Evolutionary conservation across 2,329 filamentous ascomycete species (phyloP).

Genomic region (Colletotrichum kahawae): DNA sequence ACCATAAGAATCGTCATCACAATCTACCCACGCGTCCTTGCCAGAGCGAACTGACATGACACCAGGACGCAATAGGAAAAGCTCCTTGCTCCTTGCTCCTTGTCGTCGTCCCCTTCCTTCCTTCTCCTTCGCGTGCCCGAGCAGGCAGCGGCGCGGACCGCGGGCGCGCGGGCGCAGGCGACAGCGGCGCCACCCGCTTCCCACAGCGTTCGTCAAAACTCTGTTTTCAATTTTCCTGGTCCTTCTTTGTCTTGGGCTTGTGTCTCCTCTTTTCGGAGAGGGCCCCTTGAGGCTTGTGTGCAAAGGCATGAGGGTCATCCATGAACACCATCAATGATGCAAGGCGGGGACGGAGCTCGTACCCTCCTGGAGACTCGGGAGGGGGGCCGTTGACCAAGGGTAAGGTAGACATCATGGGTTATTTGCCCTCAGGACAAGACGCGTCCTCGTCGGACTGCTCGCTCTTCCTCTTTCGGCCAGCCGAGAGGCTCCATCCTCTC

Average conservation of each 20-base stretch:
- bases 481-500: background rate
- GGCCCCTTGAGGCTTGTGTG: background rate
- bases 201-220: background rate
- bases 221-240: background rate
- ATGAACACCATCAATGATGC: background rate
- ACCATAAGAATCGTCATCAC: background rate
- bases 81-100: background rate
- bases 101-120: background rate
- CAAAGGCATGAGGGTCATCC: background rate
- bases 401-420: background rate
- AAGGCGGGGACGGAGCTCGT: background rate
- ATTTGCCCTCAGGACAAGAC: background rate
- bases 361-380: background rate
- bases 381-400: background rate
- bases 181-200: slow-evolving; percentile 17
- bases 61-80: background rate
- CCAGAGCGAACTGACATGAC: background rate
- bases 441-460: background rate
- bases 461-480: slow-evolving; percentile 1
- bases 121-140: background rate
- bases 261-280: background rate
- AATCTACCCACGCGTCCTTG: background rate
- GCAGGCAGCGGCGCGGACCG: background rate
- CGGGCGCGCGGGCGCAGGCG: background rate
- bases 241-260: background rate